A percentile compares a stretch with the other conserved stretches of the same genome.
phyloP scores from a whole-genome alignment of 179 eudicot genomes.

The Gypsophila paniculata region DNA sequence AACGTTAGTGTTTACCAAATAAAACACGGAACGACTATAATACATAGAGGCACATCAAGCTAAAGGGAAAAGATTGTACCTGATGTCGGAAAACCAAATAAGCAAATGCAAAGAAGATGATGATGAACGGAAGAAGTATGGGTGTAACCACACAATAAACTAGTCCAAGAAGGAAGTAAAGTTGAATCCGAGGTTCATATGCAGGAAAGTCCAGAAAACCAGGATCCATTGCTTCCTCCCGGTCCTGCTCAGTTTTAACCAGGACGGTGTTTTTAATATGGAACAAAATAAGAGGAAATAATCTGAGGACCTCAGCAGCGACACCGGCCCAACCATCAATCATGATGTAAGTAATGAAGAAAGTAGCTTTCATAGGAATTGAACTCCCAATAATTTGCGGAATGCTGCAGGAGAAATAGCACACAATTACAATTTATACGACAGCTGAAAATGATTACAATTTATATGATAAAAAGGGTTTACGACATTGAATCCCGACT shows the following conservation, averaged over 20 bases:
- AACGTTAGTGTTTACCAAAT: neutral
- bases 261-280: constrained; percentile 36
- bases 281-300: constrained; percentile 35
- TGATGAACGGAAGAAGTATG: constrained; percentile 43
- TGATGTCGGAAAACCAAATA: constrained; percentile 47
- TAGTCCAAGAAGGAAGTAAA: constrained; percentile 42
- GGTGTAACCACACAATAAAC: constrained; percentile 42
- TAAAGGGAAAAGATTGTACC: constrained; percentile 25
- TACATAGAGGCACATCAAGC: neutral
- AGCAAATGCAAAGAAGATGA: constrained; percentile 43
- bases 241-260: constrained; percentile 45
- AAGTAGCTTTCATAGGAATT: constrained; percentile 51
- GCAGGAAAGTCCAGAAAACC: constrained; percentile 37
- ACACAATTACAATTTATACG: neutral
- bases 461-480: too few species aligned
- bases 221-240: constrained; percentile 52
- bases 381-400: constrained; percentile 40
- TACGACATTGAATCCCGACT: neutral
- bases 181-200: constrained; percentile 49
- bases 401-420: constrained; percentile 28
- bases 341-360: constrained; percentile 46
- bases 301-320: constrained; percentile 42
- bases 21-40: constrained; percentile 6
- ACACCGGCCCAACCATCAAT: constrained; percentile 53
- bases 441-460: constrained; percentile 2